These are phyloP conservation scores for Euphrasia confusa DNA, from an alignment of 257 asterid species.

Conservation along the genomic window DNA sequence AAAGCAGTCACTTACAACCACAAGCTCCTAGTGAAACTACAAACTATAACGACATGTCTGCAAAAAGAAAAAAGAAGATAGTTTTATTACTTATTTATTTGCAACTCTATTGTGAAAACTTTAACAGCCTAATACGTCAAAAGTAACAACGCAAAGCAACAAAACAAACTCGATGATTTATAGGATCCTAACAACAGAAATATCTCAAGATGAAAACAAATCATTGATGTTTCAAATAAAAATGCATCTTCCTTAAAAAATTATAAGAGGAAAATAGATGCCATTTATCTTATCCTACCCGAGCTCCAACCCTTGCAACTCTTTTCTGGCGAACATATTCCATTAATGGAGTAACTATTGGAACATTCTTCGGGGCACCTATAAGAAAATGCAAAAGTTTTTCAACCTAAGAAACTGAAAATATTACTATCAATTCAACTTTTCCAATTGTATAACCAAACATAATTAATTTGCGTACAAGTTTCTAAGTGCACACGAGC, in stretches of 20 bases:
- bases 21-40: conserved; percentile 12
- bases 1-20: conserved; percentile 4
- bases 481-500: conserved; percentile 2
- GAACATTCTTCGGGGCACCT: conserved; percentile 69
- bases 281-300: conserved; percentile 43
- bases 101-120: not conserved
- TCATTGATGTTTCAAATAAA: conserved; percentile 11
- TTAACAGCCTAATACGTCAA: not conserved
- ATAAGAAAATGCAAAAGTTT: conserved; percentile 25
- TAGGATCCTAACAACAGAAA: not conserved
- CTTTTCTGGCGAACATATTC: conserved; percentile 77
- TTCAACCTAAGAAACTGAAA: conserved; percentile 16
- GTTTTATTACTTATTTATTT: too few relatives aligned
- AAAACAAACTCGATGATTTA: conserved; percentile 9
- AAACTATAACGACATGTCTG: conserved; percentile 9
- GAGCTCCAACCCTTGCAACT: conserved; percentile 69
- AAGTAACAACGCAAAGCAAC: not conserved
- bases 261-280: conserved; percentile 10
- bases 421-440: conserved; percentile 1
- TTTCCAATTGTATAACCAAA: conserved; percentile 6
- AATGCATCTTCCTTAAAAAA: conserved; percentile 9
- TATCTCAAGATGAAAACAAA: not conserved
- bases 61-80: not conserved
- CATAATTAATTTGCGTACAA: not conserved
- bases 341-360: conserved; percentile 76